Evolutionary conservation across 148 eudicot species (phyloP), one percentile per base, ranked within the genome.

Genomic region (Tetragonia tetragonoides): DNA sequence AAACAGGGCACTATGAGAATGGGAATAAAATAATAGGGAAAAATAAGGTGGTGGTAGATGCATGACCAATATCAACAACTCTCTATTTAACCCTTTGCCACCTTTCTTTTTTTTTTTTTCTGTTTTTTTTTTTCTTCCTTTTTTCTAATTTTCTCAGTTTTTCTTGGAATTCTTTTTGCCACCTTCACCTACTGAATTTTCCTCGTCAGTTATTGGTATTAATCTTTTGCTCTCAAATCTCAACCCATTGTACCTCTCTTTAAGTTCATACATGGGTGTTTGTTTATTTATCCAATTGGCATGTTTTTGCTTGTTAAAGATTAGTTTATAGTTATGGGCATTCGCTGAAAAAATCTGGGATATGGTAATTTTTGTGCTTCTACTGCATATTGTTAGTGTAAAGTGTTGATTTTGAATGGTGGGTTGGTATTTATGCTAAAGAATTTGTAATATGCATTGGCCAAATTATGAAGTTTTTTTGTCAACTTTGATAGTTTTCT

Each of bases 21-120:
- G 47, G 7, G 34, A 15, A 10, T 9, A 16, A 49, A 41, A 51
- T 23, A 46, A 11, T 17, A 12, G 2, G 49, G 42, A 3, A n/a
- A 44, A 70, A 47, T 47, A 46, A 34, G 81, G 72, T 66, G 80
- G 86, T 81, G 66, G 81, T 81, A 79, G 80, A 78, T 81, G 84
- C 79, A 84, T 81, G 84, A 84, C 49, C 68, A 46, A 17, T 21
- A 60, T 21, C 64, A 60, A 49, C 78, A 78, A 72, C 84, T 16
- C 63, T 9, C 74, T 60, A 34, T 38, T 38, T 63, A n/a, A 66
- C 20, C 75, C 66, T 75, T 80, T 61, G 57, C 75, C 79, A 80
- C 79, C 75, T 75, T 80, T 69, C 56, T 38, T 41, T 68, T 75
- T 42, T 12, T 15, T 51, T 64, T 53, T 49, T 56, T 51, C 6